phyloP scores from a whole-genome alignment of 2,329 filamentous ascomycete genomes.

The Penicillium sp. region DNA sequence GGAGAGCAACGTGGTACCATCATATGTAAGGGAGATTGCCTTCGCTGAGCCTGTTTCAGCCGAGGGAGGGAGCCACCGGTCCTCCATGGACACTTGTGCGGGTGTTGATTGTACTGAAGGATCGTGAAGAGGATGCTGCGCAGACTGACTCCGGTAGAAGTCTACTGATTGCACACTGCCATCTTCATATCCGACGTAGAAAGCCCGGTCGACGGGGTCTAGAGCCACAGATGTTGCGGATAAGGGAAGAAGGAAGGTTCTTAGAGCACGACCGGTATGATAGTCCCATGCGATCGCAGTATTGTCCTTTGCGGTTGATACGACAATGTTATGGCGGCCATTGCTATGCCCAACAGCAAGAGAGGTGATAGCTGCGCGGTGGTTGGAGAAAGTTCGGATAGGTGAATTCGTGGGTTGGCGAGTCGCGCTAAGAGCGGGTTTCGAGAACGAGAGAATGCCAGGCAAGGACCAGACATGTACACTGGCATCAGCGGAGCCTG shows the following conservation, averaged over 20 bases:
- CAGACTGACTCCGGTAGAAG: slow-evolving; percentile 51
- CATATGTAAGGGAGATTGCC: slow-evolving; percentile 67
- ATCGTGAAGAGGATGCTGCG: slow-evolving; percentile 32
- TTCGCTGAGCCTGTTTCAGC: slow-evolving; percentile 57
- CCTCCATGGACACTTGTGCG: slow-evolving; percentile 34
- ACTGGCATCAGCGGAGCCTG: slow-evolving; percentile 61
- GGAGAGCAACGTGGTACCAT: slow-evolving; percentile 69
- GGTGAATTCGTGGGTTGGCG: slow-evolving; percentile 52
- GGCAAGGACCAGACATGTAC: slow-evolving; percentile 85
- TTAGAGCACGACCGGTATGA: slow-evolving; percentile 62
- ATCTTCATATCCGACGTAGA: slow-evolving; percentile 72
- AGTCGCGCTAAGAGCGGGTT: slow-evolving; percentile 34
- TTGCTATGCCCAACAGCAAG: slow-evolving; percentile 57
- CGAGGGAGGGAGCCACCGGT: slow-evolving; percentile 46
- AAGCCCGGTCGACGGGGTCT: slow-evolving; percentile 73
- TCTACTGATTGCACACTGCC: slow-evolving; percentile 72
- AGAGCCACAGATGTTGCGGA: slow-evolving; percentile 63
- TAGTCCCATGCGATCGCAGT: slow-evolving; percentile 93
- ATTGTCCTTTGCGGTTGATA: slow-evolving; percentile 77
- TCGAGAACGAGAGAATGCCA: slow-evolving; percentile 58
- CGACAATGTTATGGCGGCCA: slow-evolving; percentile 67
- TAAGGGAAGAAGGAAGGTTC: slow-evolving; percentile 72
- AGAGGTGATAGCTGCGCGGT: slow-evolving; percentile 47
- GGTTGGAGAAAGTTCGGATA: slow-evolving; percentile 63
- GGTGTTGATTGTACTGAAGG: slow-evolving; percentile 33